Evolutionary conservation across 2,329 filamentous ascomycete genomes (phyloP).

Genomic region (Cladophialophora immunda): DNA sequence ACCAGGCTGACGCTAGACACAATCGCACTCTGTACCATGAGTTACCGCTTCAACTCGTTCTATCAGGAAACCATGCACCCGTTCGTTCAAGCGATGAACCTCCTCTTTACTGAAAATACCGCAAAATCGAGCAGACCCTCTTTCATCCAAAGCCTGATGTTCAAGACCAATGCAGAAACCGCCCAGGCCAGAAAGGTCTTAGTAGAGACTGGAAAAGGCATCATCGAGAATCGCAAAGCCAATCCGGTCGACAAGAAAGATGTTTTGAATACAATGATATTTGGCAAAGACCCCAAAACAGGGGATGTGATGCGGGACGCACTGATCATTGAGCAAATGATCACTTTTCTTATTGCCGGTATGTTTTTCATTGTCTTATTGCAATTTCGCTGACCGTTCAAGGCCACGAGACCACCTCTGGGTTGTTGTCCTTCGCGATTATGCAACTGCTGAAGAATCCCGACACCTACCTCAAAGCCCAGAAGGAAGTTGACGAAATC

Average conservation of each 20-base stretch:
- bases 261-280: slow-evolving; percentile 74
- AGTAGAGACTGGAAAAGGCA: slow-evolving; percentile 64
- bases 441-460: slow-evolving; percentile 72
- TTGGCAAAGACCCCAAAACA: slow-evolving; percentile 72
- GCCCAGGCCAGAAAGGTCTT: slow-evolving; percentile 44
- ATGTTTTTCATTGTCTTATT: slow-evolving; percentile 10
- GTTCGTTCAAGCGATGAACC: slow-evolving; percentile 72
- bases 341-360: slow-evolving; percentile 75
- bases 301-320: slow-evolving; percentile 70
- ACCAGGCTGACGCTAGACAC: slow-evolving; percentile 50
- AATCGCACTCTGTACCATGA: slow-evolving; percentile 64
- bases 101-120: slow-evolving; percentile 65
- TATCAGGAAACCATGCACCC: slow-evolving; percentile 74
- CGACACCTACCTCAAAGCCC: slow-evolving; percentile 65
- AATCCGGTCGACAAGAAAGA: slow-evolving; percentile 69
- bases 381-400: not conserved
- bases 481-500: slow-evolving; percentile 72
- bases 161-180: slow-evolving; percentile 31
- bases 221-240: slow-evolving; percentile 66
- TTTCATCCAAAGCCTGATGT: slow-evolving; percentile 58
- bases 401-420: slow-evolving; percentile 75
- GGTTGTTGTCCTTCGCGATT: slow-evolving; percentile 71
- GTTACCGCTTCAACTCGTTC: slow-evolving; percentile 78
- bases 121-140: slow-evolving; percentile 58
- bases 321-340: slow-evolving; percentile 73